A percentile compares a stretch with the other conserved stretches of the same genome.
Conservation (phyloP, 2,329 filamentous ascomycete species). For the Ilyonectria sp. region DNA sequence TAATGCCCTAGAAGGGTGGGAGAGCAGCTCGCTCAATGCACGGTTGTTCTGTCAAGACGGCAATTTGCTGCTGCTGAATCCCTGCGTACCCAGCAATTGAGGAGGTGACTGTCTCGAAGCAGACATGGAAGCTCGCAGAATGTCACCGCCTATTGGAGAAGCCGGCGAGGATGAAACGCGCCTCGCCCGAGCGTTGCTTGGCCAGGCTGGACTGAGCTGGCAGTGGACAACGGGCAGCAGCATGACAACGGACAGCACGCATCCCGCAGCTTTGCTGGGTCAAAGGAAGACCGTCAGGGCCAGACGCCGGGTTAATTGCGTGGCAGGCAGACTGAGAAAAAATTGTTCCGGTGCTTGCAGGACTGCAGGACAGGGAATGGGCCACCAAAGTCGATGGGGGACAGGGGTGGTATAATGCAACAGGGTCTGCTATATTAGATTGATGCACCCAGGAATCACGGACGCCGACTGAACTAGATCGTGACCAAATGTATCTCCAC, state of each 20-base stretch:
- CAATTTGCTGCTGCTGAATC: conserved; percentile 45
- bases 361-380: conserved; percentile 37
- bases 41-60: conserved; percentile 40
- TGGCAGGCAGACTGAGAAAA: conserved; percentile 44
- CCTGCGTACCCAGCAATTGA: conserved; percentile 40
- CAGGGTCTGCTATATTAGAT: conserved; percentile 51
- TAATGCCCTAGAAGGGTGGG: conserved; percentile 44
- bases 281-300: conserved; percentile 34
- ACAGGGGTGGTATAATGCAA: conserved; percentile 49
- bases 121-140: conserved; percentile 39
- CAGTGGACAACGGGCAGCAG: conserved; percentile 38
- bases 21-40: conserved; percentile 39
- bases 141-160: conserved; percentile 46
- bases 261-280: conserved; percentile 34
- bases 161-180: conserved; percentile 45
- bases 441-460: conserved; percentile 43
- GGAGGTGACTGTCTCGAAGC: conserved; percentile 36
- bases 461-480: conserved; percentile 45
- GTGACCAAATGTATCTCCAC: conserved; percentile 46
- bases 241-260: conserved; percentile 36
- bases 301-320: conserved; percentile 44
- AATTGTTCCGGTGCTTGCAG: conserved; percentile 44
- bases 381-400: conserved; percentile 41
- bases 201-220: conserved; percentile 45
- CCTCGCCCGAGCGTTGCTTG: conserved; percentile 44